Percentiles rank a stretch among this genome's conserved stretches.
Conservation (phyloP, 208 protist species). For the Leishmania arabica region DNA sequence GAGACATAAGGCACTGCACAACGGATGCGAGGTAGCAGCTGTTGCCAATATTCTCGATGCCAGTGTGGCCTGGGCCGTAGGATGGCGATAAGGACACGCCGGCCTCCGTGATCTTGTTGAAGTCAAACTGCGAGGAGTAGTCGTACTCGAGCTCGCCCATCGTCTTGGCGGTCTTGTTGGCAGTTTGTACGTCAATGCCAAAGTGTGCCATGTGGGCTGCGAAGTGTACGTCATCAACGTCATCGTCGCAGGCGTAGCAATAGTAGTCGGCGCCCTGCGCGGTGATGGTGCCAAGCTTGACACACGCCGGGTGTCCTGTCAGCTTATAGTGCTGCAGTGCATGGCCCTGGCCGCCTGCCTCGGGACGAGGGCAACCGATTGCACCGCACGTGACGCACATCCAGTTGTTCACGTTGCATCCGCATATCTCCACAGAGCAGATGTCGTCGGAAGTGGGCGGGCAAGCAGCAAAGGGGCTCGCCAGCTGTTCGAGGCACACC, state of each 20-base stretch:
- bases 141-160: constrained; percentile 97
- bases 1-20: constrained; percentile 93
- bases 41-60: constrained; percentile 98
- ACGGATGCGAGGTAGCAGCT: constrained; percentile 97
- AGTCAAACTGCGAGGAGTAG: constrained; percentile 95
- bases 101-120: constrained; percentile 90
- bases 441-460: constrained; percentile 47
- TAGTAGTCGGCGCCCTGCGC: constrained; percentile 89
- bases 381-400: constrained; percentile 95
- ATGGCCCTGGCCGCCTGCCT: constrained; percentile 95
- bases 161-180: constrained; percentile 96
- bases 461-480: constrained; percentile 49
- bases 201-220: constrained; percentile 95
- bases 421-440: constrained; percentile 74
- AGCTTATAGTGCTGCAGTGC: constrained; percentile 90
- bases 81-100: constrained; percentile 84
- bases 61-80: constrained; percentile 94
- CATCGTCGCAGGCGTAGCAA: constrained; percentile 96
- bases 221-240: constrained; percentile 94
- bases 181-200: constrained; percentile 93
- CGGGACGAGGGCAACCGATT: constrained; percentile 93
- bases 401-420: constrained; percentile 94
- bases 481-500: constrained; percentile 77
- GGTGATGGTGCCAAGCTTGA: constrained; percentile 98
- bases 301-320: constrained; percentile 90